These are phyloP conservation scores for Pseudonitzschia multistriata DNA, from an alignment of 108 stramenopile species.

Conservation along the genomic window DNA sequence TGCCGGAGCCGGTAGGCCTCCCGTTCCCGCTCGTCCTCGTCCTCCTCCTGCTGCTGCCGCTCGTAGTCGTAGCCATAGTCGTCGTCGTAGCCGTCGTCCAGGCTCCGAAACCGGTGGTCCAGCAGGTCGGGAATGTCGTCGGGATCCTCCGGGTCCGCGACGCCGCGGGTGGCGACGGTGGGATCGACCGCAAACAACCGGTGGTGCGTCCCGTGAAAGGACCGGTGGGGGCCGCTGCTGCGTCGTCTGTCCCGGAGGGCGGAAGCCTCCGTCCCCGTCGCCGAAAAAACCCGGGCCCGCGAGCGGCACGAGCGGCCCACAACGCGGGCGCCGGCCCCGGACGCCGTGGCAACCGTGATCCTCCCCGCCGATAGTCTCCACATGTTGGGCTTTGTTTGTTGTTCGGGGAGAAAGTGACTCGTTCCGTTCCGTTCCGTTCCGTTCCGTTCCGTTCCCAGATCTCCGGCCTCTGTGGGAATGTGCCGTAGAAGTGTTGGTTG, in stretches of 20 bases:
- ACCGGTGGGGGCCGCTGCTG: too few species aligned
- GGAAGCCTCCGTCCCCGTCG: too few species aligned
- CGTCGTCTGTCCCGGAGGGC: too few species aligned
- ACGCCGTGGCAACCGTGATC: too few species aligned
- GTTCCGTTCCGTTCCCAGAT: too few species aligned
- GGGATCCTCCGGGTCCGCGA: not conserved
- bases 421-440: not conserved
- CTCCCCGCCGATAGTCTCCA: slow-evolving; percentile 2
- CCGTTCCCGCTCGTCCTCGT: slow-evolving; percentile 27
- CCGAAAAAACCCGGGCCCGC: too few species aligned
- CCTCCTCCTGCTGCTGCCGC: slow-evolving; percentile 29
- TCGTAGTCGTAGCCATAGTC: too few species aligned
- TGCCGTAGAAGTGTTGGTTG: too few species aligned
- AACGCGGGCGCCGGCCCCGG: too few species aligned
- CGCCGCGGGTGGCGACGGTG: not conserved
- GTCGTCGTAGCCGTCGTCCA: not conserved
- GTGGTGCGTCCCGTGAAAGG: not conserved
- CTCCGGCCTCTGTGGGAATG: too few species aligned
- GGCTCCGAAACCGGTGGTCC: not conserved
- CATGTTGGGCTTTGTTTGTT: not conserved
- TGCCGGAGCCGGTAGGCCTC: slow-evolving; percentile 31
- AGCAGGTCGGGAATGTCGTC: slow-evolving; percentile 5
- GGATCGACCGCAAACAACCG: not conserved
- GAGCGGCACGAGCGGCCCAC: too few species aligned
- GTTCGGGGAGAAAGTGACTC: not conserved